These are phyloP conservation scores for Pulveroboletus ravenelii DNA, from an alignment of 768 basidiomycete genomes.

Conservation along the genomic window DNA sequence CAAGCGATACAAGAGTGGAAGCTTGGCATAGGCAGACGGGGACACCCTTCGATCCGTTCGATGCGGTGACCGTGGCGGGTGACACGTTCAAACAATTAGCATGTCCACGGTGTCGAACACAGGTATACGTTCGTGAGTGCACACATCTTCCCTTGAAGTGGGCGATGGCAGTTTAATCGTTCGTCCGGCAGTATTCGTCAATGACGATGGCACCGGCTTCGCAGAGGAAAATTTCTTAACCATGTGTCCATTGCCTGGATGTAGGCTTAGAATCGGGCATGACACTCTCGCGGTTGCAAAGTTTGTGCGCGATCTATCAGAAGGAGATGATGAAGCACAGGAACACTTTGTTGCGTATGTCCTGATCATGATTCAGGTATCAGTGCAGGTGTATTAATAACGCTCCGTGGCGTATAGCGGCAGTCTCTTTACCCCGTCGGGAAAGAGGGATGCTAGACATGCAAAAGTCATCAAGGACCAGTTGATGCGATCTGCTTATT, in stretches of 20 bases:
- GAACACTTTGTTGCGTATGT: conserved; percentile 35
- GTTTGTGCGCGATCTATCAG: conserved; percentile 38
- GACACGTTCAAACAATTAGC: conserved; percentile 24
- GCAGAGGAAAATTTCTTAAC: conserved; percentile 38
- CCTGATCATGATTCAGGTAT: conserved; percentile 3
- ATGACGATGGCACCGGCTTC: conserved; percentile 42
- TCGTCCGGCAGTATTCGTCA: conserved; percentile 37
- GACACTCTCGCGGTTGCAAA: conserved; percentile 40
- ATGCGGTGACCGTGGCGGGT: conserved; percentile 24
- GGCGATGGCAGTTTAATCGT: background rate
- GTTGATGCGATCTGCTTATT: conserved; percentile 19
- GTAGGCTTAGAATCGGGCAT: conserved; percentile 39
- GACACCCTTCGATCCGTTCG: conserved; percentile 34
- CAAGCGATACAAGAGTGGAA: conserved; percentile 10
- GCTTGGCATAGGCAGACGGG: conserved; percentile 25
- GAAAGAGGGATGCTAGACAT: conserved; percentile 22
- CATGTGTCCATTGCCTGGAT: conserved; percentile 36
- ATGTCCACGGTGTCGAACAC: conserved; percentile 34
- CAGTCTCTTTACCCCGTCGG: conserved; percentile 30
- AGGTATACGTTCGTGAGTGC: conserved; percentile 31
- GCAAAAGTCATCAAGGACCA: conserved; percentile 29
- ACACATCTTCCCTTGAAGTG: background rate
- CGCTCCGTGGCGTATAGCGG: conserved; percentile 24
- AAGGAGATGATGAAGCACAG: conserved; percentile 14
- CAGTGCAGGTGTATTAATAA: background rate